phyloP scores from a whole-genome alignment of 2,329 filamentous ascomycete species.

The Iodosphaeria phyllophila region DNA sequence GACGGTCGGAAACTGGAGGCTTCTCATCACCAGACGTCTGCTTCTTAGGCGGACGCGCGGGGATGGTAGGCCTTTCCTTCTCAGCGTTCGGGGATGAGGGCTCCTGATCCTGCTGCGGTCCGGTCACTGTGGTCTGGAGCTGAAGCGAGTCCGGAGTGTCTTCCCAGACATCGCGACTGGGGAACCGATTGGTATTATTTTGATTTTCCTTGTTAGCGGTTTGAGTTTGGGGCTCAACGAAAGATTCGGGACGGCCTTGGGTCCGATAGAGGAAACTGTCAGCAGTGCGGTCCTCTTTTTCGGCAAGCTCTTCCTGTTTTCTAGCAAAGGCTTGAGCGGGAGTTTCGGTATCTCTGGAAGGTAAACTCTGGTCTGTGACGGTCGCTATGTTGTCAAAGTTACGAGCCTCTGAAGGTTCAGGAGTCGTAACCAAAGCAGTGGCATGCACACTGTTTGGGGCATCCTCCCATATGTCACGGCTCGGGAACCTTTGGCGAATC shows the following conservation, averaged over 20 bases:
- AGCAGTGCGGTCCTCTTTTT: constrained; percentile 27
- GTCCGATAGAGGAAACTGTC: constrained; percentile 34
- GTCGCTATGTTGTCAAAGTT: constrained; percentile 12
- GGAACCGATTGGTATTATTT: constrained; percentile 49
- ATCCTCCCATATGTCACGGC: constrained; percentile 95
- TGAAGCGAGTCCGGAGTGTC: constrained; percentile 72
- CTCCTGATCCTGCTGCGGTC: constrained; percentile 28
- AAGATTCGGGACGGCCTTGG: constrained; percentile 26
- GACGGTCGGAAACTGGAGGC: constrained; percentile 29
- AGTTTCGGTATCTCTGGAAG: constrained; percentile 27
- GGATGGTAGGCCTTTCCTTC: constrained; percentile 39
- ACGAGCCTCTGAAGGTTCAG: constrained; percentile 33
- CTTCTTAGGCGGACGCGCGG: constrained; percentile 30
- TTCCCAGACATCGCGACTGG: constrained; percentile 88
- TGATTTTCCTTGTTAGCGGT: constrained; percentile 27
- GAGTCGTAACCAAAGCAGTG: constrained; percentile 68
- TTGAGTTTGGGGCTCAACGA: constrained; percentile 27
- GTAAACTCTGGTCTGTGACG: constrained; percentile 15
- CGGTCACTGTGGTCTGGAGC: constrained; percentile 55
- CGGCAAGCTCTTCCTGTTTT: constrained; percentile 44
- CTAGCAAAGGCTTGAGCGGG: constrained; percentile 47
- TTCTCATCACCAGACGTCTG: constrained; percentile 17
- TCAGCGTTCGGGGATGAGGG: constrained; percentile 18
- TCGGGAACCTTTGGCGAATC: constrained; percentile 61
- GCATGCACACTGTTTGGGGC: constrained; percentile 69